Evolutionary conservation across 495 filamentous ascomycete species (phyloP).

Genomic region (Cercophora sp.): DNA sequence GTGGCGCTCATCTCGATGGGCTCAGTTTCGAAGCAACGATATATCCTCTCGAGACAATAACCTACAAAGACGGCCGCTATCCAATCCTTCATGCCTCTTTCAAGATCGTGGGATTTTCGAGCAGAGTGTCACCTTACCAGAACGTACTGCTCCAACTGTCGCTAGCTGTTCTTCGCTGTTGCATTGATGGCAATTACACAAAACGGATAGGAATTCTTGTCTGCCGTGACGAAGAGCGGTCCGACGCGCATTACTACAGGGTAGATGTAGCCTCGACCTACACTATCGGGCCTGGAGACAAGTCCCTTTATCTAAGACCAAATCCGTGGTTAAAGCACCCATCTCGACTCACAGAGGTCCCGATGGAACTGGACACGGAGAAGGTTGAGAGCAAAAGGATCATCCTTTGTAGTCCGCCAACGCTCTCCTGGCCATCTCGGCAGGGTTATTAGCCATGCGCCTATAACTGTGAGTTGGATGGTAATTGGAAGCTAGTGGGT

Average conservation of each 20-base stretch:
- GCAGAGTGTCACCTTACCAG: neutral
- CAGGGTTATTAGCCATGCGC: slow-evolving; percentile 1
- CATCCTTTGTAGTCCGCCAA: neutral
- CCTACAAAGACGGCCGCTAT: neutral
- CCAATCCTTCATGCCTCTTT: neutral
- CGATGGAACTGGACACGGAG: neutral
- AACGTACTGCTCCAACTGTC: neutral
- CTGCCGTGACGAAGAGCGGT: neutral
- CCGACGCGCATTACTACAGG: neutral
- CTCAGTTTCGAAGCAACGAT: neutral
- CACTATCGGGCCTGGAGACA: neutral
- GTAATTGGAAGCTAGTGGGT: neutral
- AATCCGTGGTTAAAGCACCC: neutral
- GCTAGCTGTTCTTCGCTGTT: slow-evolving; percentile 4
- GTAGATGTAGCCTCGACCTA: neutral
- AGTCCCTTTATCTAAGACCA: neutral
- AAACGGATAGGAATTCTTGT: slow-evolving; percentile 1
- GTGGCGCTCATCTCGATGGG: neutral
- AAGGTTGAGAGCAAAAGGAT: neutral
- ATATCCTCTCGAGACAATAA: neutral
- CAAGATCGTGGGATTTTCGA: neutral
- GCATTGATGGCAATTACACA: neutral
- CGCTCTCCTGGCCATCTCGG: neutral
- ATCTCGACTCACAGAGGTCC: neutral
- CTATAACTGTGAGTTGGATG: neutral